Evolutionary conservation across 1,139 yeast species (phyloP), one percentile per base, ranked within the genome.

Genomic region (Hyphopichia wangnamkhiaoensis): DNA sequence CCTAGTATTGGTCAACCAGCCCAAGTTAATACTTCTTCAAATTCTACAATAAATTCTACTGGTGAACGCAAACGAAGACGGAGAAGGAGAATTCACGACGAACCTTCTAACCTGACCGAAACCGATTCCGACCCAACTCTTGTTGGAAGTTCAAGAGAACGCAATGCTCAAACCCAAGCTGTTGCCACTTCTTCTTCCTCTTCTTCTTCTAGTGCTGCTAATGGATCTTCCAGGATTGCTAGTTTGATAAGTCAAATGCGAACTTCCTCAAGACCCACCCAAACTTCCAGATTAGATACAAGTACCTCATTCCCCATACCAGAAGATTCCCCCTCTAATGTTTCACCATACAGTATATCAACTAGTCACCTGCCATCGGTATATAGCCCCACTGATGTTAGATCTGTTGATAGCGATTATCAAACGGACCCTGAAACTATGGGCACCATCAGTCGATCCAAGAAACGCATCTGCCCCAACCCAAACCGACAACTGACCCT

Each of bases 161-260:
- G 24, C 6, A 10, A 21, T 21, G 6, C 24, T 10, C 55, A 50
- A 35, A 49, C 54, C 15, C 34, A 20, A 20, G 18, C 34, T 14
- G 15, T 31, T 21, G 40, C 38, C 19, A 36, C 32, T 15, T 20
- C 34, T 2, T 34, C 41, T 10, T 18, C 33, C 10, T 17, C 39
- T 33, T 17, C 42, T 4, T 21, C 38, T 6, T 23, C 13, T 23
- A 14, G 21, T 14, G 20, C 24, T 20, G 33, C 19, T 15, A n/a
- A n/a, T n/a, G n/a, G n/a, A 27, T 28, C 44, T 7, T 38, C 58
- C 12, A 39, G 67, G 23, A 57, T 61, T 26, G 56, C 65, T 2
- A 44, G 29, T 25, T 45, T 66, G 27, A 61, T 67, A 31, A 57
- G 49, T 36, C 69, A 63, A 43, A 50, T 65, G 31, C 58, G 52